Base-by-base conservation (phyloP, 2,329 filamentous ascomycete genomes). In the Colletotrichum scovillei region DNA sequence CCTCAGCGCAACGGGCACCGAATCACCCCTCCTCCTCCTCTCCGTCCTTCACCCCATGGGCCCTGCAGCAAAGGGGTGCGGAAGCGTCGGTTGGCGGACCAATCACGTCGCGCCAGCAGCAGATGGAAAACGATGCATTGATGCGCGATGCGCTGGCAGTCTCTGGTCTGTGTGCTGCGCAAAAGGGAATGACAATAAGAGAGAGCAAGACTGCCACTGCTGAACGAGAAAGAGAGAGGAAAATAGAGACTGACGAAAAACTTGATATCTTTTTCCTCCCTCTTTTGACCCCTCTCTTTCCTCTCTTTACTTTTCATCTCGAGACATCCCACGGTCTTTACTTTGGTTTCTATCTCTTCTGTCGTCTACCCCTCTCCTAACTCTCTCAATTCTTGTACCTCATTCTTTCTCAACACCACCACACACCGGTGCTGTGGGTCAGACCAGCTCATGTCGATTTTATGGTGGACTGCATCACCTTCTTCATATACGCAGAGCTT, bases 111-210 rank as follows among this genome's bases (percentile, higher is more conserved):
- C 59, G 53, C 26, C 70, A 49, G 46, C 59, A 69, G 56, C 42
- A 56, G 30, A 49, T 64, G 26, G 35, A 65, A 60, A 60, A 55
- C 28, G 56, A 62, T 70, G 67, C 70, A 70, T 73, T 65, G 70
- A 73, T 76, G 75, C 75, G 74, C 53, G 74, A 76, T 76, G 76
- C 75, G 76, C 75, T 77, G 76, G 76, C 76, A 77, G 24, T 72
- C 38, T 69, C 53, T 83, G 82, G 81, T 80, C 81, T 82, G 80
- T 83, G 81, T 82, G 80, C 81, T 82, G 81, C 81, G 78, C 60
- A 68, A 72, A 63, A 35, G 32, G 42, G 24, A 64, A 60, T 69
- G 70, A 52, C 59, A 75, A 72, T 70, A 68, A 75, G 65, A 57
- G 28, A 66, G 53, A 56, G 42, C 38, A 42, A 49, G 42, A n/a